Conservation (phyloP, 2,329 filamentous ascomycete species). For the Claviceps quebecensis region DNA sequence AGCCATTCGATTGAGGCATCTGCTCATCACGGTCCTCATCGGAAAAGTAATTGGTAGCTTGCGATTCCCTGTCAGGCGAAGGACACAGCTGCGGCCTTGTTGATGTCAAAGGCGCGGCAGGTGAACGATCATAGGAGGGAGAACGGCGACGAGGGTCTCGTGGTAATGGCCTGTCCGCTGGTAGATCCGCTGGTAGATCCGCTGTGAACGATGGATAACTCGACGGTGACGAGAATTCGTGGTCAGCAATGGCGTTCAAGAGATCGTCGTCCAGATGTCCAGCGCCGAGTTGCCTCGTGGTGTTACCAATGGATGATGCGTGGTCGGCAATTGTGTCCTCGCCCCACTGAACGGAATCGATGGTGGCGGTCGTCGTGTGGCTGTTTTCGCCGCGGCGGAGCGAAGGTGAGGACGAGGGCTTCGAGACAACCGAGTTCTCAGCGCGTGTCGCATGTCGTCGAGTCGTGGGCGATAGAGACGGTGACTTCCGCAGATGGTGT, state of each 20-base stretch:
- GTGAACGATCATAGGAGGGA: conserved; percentile 7
- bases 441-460: background rate
- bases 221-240: conserved; percentile 23
- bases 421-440: background rate
- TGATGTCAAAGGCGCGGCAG: conserved; percentile 11
- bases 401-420: background rate
- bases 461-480: background rate
- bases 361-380: background rate
- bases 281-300: background rate
- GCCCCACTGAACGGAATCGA: conserved; percentile 4
- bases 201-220: conserved; percentile 18
- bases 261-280: conserved; percentile 11
- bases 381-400: background rate
- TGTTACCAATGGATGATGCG: background rate
- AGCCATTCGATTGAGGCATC: conserved; percentile 13
- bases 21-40: conserved; percentile 17
- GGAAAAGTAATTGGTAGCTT: conserved; percentile 12
- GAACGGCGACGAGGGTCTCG: conserved; percentile 5
- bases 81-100: conserved; percentile 8
- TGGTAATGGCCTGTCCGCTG: background rate
- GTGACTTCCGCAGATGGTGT: conserved; percentile 1
- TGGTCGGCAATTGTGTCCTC: conserved; percentile 6
- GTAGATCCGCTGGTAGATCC: background rate
- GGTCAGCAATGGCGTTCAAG: conserved; percentile 14
- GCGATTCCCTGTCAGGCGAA: conserved; percentile 12